These are phyloP conservation scores for Cladosporium sp. DNA, from an alignment of 2,329 filamentous ascomycete genomes.

Conservation along the genomic window DNA sequence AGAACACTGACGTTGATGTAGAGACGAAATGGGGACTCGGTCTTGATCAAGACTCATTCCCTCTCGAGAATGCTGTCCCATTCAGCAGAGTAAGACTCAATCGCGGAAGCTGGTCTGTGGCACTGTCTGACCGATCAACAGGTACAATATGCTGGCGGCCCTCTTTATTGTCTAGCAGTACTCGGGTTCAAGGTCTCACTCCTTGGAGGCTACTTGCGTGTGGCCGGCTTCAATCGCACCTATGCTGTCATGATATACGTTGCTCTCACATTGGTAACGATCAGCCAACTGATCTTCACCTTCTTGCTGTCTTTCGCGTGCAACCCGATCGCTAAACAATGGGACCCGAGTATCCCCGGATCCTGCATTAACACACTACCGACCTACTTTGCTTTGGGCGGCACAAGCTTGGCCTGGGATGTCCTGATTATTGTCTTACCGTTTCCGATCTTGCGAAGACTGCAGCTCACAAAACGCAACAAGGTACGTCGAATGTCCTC, in stretches of 20 bases:
- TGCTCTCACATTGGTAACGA: constrained; percentile 12
- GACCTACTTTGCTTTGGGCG: constrained; percentile 15
- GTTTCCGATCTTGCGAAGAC: constrained; percentile 15
- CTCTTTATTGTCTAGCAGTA: constrained; percentile 15
- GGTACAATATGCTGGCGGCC: constrained; percentile 16
- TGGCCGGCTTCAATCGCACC: constrained; percentile 16
- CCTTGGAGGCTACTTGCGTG: constrained; percentile 14
- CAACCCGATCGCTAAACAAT: constrained; percentile 16
- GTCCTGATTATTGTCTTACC: constrained; percentile 17
- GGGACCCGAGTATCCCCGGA: constrained; percentile 14
- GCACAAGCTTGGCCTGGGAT: constrained; percentile 16
- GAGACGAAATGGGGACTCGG: constrained; percentile 16
- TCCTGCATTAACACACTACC: constrained; percentile 15
- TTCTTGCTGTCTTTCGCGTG: constrained; percentile 17
- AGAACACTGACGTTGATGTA: too few relatives aligned
- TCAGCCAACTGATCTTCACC: constrained; percentile 15
- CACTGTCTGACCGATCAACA: background rate
- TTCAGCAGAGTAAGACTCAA: constrained; percentile 13
- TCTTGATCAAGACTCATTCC: constrained; percentile 10
- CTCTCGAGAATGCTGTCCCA: constrained; percentile 12
- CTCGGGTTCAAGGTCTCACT: constrained; percentile 17
- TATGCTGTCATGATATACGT: constrained; percentile 13
- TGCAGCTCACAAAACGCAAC: constrained; percentile 22
- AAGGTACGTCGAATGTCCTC: constrained; percentile 10
- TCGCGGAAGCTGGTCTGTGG: background rate